phyloP scores from a whole-genome alignment of 1,284 basidiomycete species.

The Papiliotrema nemorosa region DNA sequence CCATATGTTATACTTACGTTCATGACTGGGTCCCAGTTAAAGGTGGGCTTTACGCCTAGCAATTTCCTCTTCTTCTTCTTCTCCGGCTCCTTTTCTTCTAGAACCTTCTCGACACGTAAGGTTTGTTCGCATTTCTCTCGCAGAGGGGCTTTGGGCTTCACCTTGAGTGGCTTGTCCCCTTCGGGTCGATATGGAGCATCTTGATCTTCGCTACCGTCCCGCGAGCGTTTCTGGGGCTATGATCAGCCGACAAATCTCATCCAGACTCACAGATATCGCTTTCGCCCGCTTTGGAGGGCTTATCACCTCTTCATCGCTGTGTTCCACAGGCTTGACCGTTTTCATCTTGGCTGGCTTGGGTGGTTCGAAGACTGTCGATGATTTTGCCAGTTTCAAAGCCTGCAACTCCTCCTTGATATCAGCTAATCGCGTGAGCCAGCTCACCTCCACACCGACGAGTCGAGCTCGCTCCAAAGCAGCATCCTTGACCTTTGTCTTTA shows the following conservation, averaged over 20 bases:
- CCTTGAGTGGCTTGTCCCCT: too few species aligned
- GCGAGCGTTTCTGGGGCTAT: too few species aligned
- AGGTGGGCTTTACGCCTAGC: constrained; percentile 28
- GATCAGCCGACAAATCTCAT: too few species aligned
- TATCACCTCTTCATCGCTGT: constrained; percentile 23
- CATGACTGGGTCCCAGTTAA: constrained; percentile 43
- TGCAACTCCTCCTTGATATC: constrained; percentile 28
- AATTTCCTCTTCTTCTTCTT: constrained; percentile 47
- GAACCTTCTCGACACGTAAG: too few species aligned
- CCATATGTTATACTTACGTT: constrained; percentile 26
- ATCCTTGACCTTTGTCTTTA: constrained; percentile 28
- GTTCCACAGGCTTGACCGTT: constrained; percentile 10
- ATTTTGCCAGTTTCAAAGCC: constrained; percentile 15
- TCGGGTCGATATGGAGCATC: too few species aligned
- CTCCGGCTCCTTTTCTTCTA: constrained; percentile 9
- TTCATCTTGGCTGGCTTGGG: constrained; percentile 6
- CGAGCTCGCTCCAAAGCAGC: constrained; percentile 28
- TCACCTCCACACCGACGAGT: constrained; percentile 29
- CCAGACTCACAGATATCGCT: too few species aligned
- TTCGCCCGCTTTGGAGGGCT: too few species aligned
- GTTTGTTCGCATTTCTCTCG: too few species aligned
- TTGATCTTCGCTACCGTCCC: too few species aligned
- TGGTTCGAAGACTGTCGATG: too few species aligned
- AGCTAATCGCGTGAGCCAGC: constrained; percentile 2
- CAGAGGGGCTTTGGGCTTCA: too few species aligned